phyloP scores from a whole-genome alignment of 768 basidiomycete genomes.

The Scleroderma citrinum region DNA sequence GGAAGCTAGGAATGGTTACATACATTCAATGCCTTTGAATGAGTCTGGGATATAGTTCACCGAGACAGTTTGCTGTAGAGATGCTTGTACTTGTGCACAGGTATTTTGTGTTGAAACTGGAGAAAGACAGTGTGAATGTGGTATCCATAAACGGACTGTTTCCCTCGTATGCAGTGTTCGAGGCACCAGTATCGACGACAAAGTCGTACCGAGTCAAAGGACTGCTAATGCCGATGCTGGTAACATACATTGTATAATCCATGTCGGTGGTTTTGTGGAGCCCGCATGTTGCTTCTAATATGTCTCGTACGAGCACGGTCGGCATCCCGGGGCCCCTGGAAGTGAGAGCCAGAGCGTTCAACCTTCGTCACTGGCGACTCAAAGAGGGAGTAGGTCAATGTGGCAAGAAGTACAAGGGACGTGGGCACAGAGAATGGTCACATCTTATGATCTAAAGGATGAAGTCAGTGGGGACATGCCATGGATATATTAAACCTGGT shows the following conservation, averaged over 20 bases:
- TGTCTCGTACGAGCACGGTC: constrained; percentile 14
- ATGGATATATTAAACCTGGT: neutral
- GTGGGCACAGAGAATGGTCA: too few relatives aligned
- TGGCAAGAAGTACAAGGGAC: constrained; percentile 3
- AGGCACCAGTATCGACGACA: constrained; percentile 27
- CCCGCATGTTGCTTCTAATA: constrained; percentile 2
- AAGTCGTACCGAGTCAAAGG: constrained; percentile 25
- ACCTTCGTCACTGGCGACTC: constrained; percentile 11
- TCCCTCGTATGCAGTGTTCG: constrained; percentile 25
- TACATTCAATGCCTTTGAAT: constrained; percentile 33
- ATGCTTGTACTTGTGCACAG: constrained; percentile 18
- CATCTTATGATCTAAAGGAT: neutral
- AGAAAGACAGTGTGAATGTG: neutral
- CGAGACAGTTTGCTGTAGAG: constrained; percentile 14
- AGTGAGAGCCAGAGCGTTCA: constrained; percentile 7
- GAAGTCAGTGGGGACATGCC: neutral
- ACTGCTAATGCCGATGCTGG: constrained; percentile 19
- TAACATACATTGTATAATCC: constrained; percentile 13
- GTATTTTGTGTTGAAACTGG: constrained; percentile 13
- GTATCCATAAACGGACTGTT: neutral
- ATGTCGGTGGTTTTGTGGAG: constrained; percentile 7
- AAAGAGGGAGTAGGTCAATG: constrained; percentile 5
- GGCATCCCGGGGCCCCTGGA: constrained; percentile 12
- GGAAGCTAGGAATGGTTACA: neutral
- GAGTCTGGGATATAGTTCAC: constrained; percentile 6